These are phyloP conservation scores for Tolypocladium tropicale DNA, from an alignment of 2,329 filamentous ascomycete genomes.

Conservation along the genomic window DNA sequence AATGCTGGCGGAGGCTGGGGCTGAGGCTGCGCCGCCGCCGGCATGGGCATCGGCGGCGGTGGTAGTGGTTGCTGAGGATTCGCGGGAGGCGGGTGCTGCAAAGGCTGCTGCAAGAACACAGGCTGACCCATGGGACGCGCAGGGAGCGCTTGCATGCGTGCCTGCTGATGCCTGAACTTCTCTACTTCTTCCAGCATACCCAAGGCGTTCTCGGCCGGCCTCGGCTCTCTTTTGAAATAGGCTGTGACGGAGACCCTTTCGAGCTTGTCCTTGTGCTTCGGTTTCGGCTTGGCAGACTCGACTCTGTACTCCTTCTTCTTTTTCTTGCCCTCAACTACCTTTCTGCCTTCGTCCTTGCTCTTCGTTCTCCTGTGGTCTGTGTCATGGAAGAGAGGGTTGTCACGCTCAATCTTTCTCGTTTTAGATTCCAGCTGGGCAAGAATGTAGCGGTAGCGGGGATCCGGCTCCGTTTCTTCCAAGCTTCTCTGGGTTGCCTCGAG, in stretches of 20 bases:
- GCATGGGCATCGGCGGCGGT: neutral
- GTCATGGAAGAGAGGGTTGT: neutral
- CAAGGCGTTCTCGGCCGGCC: slow-evolving; percentile 17
- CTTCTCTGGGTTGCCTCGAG: slow-evolving; percentile 26
- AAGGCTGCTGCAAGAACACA: neutral
- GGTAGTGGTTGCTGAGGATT: neutral
- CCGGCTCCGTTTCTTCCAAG: slow-evolving; percentile 22
- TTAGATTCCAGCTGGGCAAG: slow-evolving; percentile 35
- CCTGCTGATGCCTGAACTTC: slow-evolving; percentile 1
- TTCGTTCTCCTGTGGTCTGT: slow-evolving; percentile 8
- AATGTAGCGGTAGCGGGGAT: slow-evolving; percentile 27
- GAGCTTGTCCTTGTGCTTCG: slow-evolving; percentile 17
- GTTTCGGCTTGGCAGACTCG: slow-evolving; percentile 12
- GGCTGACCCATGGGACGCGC: neutral
- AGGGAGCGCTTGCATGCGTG: neutral
- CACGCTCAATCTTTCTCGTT: slow-evolving; percentile 16
- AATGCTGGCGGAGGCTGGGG: neutral
- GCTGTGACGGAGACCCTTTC: slow-evolving; percentile 32
- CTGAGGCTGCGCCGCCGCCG: neutral
- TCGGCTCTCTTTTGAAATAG: slow-evolving; percentile 34
- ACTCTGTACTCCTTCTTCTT: slow-evolving; percentile 7
- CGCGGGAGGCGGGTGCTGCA: neutral
- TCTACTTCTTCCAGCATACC: slow-evolving; percentile 14
- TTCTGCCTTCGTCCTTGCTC: slow-evolving; percentile 3
- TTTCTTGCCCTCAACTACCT: slow-evolving; percentile 3